phyloP scores from a whole-genome alignment of 2,329 filamentous ascomycete genomes.

The Neonectria magnoliae region DNA sequence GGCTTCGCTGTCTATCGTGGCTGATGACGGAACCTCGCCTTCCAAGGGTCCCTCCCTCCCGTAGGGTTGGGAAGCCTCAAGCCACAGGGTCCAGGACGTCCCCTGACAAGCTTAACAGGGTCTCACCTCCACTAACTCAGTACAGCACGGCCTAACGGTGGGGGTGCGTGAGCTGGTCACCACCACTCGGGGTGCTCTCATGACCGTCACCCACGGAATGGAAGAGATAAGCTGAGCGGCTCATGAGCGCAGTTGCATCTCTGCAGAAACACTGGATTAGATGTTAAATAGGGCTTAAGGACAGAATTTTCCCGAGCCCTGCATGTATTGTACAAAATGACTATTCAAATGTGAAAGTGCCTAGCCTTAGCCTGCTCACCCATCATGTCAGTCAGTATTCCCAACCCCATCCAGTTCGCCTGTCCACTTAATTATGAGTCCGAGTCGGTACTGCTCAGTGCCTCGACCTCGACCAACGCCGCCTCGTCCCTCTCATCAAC shows the following conservation, averaged over 20 bases:
- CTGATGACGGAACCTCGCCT: neutral
- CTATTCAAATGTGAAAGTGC: conserved; percentile 1
- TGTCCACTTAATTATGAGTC: conserved; percentile 22
- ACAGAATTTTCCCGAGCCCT: neutral
- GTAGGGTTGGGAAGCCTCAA: neutral
- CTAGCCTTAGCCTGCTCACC: neutral
- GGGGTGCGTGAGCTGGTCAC: neutral
- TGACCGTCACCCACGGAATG: neutral
- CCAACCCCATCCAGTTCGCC: neutral
- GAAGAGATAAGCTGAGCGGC: neutral
- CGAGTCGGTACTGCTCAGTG: conserved; percentile 34
- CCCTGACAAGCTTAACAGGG: neutral
- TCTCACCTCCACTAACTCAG: neutral
- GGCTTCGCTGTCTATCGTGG: neutral
- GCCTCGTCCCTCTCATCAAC: conserved; percentile 43
- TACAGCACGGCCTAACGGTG: neutral
- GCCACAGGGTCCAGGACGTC: neutral
- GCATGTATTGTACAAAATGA: conserved; percentile 10
- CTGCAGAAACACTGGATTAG: neutral
- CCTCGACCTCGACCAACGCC: conserved; percentile 38
- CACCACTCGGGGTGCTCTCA: neutral
- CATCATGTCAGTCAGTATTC: conserved; percentile 4
- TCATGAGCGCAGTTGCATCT: neutral
- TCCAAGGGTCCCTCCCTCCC: too few species aligned
- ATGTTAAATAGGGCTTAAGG: neutral